A percentile compares a stretch with the other conserved stretches of the same genome.
Conservation (phyloP, 371 early-diverging fungal species). For the Syncephalastrum sp. region DNA sequence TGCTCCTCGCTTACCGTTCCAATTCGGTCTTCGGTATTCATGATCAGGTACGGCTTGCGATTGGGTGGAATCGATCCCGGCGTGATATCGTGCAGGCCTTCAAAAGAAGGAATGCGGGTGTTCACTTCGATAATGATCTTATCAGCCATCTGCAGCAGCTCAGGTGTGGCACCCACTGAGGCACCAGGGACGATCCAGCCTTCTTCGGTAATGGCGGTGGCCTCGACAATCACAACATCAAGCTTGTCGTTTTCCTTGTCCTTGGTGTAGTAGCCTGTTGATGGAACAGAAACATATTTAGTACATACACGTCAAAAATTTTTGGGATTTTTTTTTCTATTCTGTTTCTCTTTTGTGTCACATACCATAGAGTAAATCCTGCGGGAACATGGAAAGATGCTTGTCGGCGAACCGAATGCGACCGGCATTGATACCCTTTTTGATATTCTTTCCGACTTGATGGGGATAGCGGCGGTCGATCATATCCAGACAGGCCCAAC, state of each 20-base stretch:
- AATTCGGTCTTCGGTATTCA: conserved; percentile 49
- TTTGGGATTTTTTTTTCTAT: background rate
- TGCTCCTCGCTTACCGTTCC: conserved; percentile 36
- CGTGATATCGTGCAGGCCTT: conserved; percentile 53
- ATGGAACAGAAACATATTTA: background rate
- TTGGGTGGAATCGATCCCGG: conserved; percentile 41
- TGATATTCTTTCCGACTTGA: conserved; percentile 55
- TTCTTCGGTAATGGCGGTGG: conserved; percentile 56
- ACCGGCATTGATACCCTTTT: conserved; percentile 52
- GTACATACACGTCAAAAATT: background rate
- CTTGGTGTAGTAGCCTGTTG: conserved; percentile 43
- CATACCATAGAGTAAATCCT: conserved; percentile 50
- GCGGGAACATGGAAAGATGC: conserved; percentile 58
- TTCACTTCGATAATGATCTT: conserved; percentile 57
- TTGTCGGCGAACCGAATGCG: conserved; percentile 60
- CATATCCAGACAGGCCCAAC: conserved; percentile 50
- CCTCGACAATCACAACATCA: conserved; percentile 53
- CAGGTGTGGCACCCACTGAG: conserved; percentile 56
- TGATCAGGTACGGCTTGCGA: conserved; percentile 51
- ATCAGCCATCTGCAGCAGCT: conserved; percentile 52
- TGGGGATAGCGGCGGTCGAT: conserved; percentile 58
- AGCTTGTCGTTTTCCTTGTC: conserved; percentile 45
- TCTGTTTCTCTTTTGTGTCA: background rate
- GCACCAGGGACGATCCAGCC: conserved; percentile 57
- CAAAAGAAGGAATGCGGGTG: conserved; percentile 52